These are phyloP conservation scores for Colletotrichum trifolii DNA, from an alignment of 2,329 filamentous ascomycete genomes.

Conservation along the genomic window DNA sequence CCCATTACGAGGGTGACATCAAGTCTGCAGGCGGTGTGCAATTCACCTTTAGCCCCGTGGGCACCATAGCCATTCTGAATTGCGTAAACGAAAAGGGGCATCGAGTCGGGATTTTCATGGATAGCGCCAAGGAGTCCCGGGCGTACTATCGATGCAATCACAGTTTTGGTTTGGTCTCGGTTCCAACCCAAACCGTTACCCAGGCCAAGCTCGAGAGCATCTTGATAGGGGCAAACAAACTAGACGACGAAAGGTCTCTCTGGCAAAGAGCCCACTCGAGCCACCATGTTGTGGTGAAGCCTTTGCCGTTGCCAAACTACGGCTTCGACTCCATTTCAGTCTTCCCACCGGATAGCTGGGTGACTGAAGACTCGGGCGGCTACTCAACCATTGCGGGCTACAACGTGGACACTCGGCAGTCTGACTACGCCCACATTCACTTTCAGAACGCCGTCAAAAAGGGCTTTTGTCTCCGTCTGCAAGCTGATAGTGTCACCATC, in stretches of 20 bases:
- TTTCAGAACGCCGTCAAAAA: too few species aligned
- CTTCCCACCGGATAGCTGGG: too few species aligned
- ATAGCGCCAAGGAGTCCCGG: background rate
- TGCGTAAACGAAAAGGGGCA: background rate
- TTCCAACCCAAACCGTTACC: background rate
- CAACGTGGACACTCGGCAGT: too few species aligned
- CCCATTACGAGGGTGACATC: background rate
- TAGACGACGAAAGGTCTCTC: background rate
- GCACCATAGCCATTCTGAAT: background rate
- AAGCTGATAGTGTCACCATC: too few species aligned
- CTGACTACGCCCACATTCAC: too few species aligned
- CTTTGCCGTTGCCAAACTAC: too few species aligned
- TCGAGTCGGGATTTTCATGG: background rate
- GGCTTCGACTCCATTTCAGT: too few species aligned
- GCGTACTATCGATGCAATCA: slow-evolving; percentile 1
- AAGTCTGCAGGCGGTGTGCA: background rate
- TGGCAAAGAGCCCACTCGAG: background rate
- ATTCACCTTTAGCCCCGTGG: background rate
- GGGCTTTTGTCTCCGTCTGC: too few species aligned
- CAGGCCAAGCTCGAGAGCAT: background rate
- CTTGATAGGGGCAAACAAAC: background rate
- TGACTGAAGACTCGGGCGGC: too few species aligned
- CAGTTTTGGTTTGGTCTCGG: background rate
- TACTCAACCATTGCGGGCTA: too few species aligned
- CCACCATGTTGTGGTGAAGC: background rate